These are phyloP conservation scores for Calonectria fujianensis DNA, from an alignment of 2,329 filamentous ascomycete genomes.

Conservation along the genomic window DNA sequence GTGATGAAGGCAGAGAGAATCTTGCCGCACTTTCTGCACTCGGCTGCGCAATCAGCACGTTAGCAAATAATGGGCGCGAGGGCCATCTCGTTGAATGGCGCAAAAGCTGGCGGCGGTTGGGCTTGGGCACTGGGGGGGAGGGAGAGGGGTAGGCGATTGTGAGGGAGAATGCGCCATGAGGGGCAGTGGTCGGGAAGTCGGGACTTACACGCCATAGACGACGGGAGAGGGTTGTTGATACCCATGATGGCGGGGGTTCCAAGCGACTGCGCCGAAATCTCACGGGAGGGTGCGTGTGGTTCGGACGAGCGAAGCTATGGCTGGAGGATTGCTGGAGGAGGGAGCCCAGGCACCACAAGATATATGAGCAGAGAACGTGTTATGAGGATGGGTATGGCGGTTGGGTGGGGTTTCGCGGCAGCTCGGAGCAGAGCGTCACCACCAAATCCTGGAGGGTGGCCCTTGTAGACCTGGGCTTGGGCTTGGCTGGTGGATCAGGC, in stretches of 20 bases:
- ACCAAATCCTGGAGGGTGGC: conserved; percentile 22
- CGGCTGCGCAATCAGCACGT: conserved; percentile 74
- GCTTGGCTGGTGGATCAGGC: conserved; percentile 23
- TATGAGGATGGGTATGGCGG: conserved; percentile 29
- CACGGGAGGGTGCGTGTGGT: conserved; percentile 22
- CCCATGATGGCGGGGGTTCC: conserved; percentile 67
- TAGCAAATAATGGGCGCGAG: conserved; percentile 39
- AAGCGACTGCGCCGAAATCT: conserved; percentile 18
- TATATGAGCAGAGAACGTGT: conserved; percentile 30
- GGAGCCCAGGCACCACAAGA: conserved; percentile 33
- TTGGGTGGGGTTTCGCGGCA: conserved; percentile 36
- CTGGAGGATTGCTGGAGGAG: conserved; percentile 32
- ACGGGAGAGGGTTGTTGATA: conserved; percentile 80
- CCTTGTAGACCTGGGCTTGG: conserved; percentile 7
- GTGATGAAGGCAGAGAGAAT: conserved; percentile 97
- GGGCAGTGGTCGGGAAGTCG: conserved; percentile 44
- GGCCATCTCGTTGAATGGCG: conserved; percentile 33
- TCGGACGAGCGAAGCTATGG: conserved; percentile 20
- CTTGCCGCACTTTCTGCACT: conserved; percentile 98
- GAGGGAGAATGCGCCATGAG: conserved; percentile 42
- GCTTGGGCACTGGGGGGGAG: conserved; percentile 18
- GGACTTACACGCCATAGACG: conserved; percentile 80
- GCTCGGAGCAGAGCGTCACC: conserved; percentile 35
- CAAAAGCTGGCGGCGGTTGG: conserved; percentile 16
- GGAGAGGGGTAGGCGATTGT: conserved; percentile 45